These are phyloP conservation scores for Pseudotsuga menziesii DNA, from an alignment of 75 land plant genomes.

Conservation along the genomic window DNA sequence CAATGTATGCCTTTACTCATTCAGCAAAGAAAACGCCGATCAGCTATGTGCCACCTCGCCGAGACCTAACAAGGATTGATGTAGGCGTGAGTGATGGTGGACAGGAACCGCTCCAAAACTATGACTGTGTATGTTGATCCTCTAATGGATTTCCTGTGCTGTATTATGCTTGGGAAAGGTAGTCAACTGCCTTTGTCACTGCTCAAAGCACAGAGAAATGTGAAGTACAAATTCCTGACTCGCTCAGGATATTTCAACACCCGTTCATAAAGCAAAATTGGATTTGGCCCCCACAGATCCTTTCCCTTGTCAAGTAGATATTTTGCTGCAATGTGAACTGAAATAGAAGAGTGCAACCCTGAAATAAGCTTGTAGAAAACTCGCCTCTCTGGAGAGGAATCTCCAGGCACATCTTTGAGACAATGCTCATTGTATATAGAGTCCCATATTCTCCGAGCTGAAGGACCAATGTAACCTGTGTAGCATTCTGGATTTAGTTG, in stretches of 20 bases:
- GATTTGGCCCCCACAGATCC: slow-evolving; percentile 80
- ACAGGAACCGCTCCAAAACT: too few species aligned
- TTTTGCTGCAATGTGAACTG: slow-evolving; percentile 87
- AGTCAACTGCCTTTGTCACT: slow-evolving; percentile 82
- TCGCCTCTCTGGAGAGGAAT: slow-evolving; percentile 63
- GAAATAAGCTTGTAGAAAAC: slow-evolving; percentile 88
- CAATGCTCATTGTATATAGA: slow-evolving; percentile 47
- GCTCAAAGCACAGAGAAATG: slow-evolving; percentile 86
- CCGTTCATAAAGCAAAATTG: slow-evolving; percentile 66
- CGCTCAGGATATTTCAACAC: slow-evolving; percentile 79
- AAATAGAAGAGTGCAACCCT: slow-evolving; percentile 89
- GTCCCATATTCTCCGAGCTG: slow-evolving; percentile 88
- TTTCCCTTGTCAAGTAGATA: slow-evolving; percentile 81
- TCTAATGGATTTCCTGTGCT: too few species aligned
- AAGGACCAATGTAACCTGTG: slow-evolving; percentile 90
- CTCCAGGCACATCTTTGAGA: slow-evolving; percentile 45
- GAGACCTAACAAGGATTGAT: too few species aligned
- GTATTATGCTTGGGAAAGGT: too few species aligned
- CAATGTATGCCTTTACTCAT: too few species aligned
- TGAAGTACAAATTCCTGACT: slow-evolving; percentile 84
- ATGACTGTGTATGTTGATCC: too few species aligned
- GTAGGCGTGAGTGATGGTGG: too few species aligned
- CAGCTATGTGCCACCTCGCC: too few species aligned
- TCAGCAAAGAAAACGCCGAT: too few species aligned
- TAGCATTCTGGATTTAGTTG: slow-evolving; percentile 86